Evolutionary conservation across 371 early-diverging fungal genomes (phyloP).

Genomic region (Mucor velutinosus): DNA sequence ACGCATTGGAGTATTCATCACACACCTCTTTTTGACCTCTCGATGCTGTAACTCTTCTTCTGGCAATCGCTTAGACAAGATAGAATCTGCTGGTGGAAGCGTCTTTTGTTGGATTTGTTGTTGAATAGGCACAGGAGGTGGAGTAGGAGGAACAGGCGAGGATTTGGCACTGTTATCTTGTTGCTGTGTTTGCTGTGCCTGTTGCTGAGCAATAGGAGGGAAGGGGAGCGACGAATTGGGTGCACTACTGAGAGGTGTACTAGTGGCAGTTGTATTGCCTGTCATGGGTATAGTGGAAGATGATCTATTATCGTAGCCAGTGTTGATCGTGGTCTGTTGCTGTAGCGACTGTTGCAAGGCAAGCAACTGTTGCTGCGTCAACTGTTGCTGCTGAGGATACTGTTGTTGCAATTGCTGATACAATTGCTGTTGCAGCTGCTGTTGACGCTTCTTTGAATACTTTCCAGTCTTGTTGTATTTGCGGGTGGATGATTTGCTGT

Average conservation of each 20-base stretch:
- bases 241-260: neutral
- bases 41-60: conserved; percentile 54
- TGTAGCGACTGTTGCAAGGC: conserved; percentile 36
- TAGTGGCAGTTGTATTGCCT: neutral
- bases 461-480: conserved; percentile 68
- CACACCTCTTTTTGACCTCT: conserved; percentile 45
- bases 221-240: conserved; percentile 3
- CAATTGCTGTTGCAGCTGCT: conserved; percentile 25
- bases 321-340: neutral
- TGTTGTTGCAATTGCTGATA: conserved; percentile 28
- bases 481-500: conserved; percentile 51
- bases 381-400: conserved; percentile 30
- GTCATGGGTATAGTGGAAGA: conserved; percentile 4
- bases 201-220: conserved; percentile 2
- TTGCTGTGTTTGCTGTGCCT: conserved; percentile 9
- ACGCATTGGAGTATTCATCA: neutral
- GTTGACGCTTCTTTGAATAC: conserved; percentile 63
- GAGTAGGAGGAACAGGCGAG: conserved; percentile 8
- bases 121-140: neutral
- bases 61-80: conserved; percentile 44
- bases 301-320: conserved; percentile 6
- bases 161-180: conserved; percentile 2
- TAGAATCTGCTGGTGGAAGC: conserved; percentile 27
- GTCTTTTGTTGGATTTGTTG: neutral
- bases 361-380: conserved; percentile 36